These are phyloP conservation scores for Trypanosoma cruzi DNA, from an alignment of 208 protist species.

Conservation along the genomic window DNA sequence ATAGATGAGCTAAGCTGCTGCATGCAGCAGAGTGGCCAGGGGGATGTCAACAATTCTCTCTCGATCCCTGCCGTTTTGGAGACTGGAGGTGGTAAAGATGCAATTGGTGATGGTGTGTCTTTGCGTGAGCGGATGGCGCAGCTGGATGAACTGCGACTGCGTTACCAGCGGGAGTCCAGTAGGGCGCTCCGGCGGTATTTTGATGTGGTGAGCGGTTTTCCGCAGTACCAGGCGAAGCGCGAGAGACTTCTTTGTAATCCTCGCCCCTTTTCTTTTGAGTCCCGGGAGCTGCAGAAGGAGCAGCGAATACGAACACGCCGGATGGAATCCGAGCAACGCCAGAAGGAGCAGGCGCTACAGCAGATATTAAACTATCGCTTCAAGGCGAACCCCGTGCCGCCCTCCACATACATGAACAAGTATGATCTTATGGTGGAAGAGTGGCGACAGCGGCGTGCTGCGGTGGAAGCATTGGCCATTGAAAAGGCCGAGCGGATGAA, in stretches of 20 bases:
- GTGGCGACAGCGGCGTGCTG: slow-evolving; percentile 83
- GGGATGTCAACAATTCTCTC: slow-evolving; percentile 12
- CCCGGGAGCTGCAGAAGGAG: slow-evolving; percentile 48
- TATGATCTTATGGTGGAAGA: slow-evolving; percentile 92
- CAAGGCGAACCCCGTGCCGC: slow-evolving; percentile 68
- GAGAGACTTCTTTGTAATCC: slow-evolving; percentile 32
- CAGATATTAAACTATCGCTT: slow-evolving; percentile 37
- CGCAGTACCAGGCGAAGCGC: slow-evolving; percentile 58
- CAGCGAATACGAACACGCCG: slow-evolving; percentile 49
- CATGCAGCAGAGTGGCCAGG: not conserved
- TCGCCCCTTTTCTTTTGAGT: slow-evolving; percentile 72
- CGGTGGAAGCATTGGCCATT: slow-evolving; percentile 54
- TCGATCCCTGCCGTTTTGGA: not conserved
- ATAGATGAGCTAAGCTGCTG: slow-evolving; percentile 15
- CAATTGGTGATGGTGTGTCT: not conserved
- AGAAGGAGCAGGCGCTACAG: slow-evolving; percentile 39
- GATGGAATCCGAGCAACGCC: slow-evolving; percentile 35
- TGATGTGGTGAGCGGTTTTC: slow-evolving; percentile 39
- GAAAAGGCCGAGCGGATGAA: slow-evolving; percentile 57
- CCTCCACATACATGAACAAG: slow-evolving; percentile 89
- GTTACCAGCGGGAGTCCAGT: slow-evolving; percentile 49
- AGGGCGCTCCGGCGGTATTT: slow-evolving; percentile 68
- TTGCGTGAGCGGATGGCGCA: slow-evolving; percentile 32
- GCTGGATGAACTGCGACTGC: slow-evolving; percentile 49
- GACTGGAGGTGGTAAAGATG: not conserved